Percentiles rank a stretch among this genome's conserved stretches.
phyloP scores from a whole-genome alignment of 164 flowering plant species.

The Berberis thunbergii region DNA sequence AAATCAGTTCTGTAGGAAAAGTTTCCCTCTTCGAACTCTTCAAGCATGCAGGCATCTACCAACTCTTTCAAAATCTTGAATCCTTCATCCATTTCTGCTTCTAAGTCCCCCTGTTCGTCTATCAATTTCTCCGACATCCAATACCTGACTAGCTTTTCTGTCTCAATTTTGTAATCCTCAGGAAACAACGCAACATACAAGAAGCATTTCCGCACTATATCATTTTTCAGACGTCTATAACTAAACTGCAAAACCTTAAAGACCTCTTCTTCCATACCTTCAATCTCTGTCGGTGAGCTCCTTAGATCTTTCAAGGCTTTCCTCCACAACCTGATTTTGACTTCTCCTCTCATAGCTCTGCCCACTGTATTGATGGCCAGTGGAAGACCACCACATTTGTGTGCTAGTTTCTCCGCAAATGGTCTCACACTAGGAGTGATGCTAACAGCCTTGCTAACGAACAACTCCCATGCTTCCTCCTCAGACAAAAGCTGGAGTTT shows the following conservation, averaged over 20 bases:
- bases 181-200: constrained; percentile 21
- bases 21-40: background rate
- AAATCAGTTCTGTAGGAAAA: too few relatives aligned
- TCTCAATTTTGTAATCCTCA: constrained; percentile 22
- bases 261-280: constrained; percentile 27
- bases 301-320: constrained; percentile 16
- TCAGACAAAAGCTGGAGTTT: constrained; percentile 15
- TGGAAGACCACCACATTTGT: constrained; percentile 26
- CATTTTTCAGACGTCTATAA: constrained; percentile 18
- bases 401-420: constrained; percentile 14
- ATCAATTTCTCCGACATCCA: constrained; percentile 9
- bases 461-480: constrained; percentile 21
- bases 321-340: constrained; percentile 22
- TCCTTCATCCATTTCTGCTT: background rate
- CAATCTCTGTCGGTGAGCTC: constrained; percentile 19
- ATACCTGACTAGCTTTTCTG: constrained; percentile 23
- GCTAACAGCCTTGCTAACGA: constrained; percentile 11
- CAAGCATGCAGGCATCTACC: background rate
- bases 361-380: constrained; percentile 30
- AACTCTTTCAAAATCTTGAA: background rate
- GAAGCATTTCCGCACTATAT: constrained; percentile 8
- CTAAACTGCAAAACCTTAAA: constrained; percentile 25
- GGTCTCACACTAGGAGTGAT: constrained; percentile 9
- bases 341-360: constrained; percentile 25
- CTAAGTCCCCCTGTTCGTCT: background rate